A percentile compares a stretch with the other conserved stretches of the same genome.
phyloP scores from a whole-genome alignment of 2,329 filamentous ascomycete genomes.

The Penicillium sp. region DNA sequence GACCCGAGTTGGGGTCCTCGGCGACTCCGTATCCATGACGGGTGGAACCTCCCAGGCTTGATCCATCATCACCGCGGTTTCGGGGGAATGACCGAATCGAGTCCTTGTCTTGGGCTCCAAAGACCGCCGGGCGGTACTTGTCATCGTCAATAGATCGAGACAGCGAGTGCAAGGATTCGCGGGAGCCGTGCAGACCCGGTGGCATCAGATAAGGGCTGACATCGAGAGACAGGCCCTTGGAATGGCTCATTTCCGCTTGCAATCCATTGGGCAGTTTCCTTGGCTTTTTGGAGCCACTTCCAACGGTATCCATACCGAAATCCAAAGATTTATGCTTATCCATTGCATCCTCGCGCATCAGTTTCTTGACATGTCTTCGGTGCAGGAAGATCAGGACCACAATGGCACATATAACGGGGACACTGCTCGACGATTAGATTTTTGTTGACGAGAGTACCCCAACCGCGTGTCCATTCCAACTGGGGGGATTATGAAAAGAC shows the following conservation, averaged over 20 bases:
- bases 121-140: constrained; percentile 70
- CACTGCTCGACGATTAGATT: constrained; percentile 54
- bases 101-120: constrained; percentile 55
- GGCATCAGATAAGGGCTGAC: constrained; percentile 93
- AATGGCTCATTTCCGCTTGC: constrained; percentile 44
- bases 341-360: constrained; percentile 74
- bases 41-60: constrained; percentile 56
- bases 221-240: constrained; percentile 60
- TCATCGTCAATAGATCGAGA: constrained; percentile 79
- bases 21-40: constrained; percentile 39
- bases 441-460: background rate
- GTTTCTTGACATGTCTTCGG: constrained; percentile 71
- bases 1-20: constrained; percentile 53
- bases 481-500: constrained; percentile 38
- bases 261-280: constrained; percentile 42
- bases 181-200: constrained; percentile 73
- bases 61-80: constrained; percentile 49
- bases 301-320: constrained; percentile 73
- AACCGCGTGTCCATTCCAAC: background rate
- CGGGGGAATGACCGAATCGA: constrained; percentile 43
- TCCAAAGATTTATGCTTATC: constrained; percentile 91
- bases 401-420: constrained; percentile 71
- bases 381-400: constrained; percentile 75
- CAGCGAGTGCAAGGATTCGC: constrained; percentile 83
- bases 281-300: constrained; percentile 36